A percentile compares a stretch with the other conserved stretches of the same genome.
Conservation (phyloP, 2,329 filamentous ascomycete species). For the Trichoderma citrinoviride region DNA sequence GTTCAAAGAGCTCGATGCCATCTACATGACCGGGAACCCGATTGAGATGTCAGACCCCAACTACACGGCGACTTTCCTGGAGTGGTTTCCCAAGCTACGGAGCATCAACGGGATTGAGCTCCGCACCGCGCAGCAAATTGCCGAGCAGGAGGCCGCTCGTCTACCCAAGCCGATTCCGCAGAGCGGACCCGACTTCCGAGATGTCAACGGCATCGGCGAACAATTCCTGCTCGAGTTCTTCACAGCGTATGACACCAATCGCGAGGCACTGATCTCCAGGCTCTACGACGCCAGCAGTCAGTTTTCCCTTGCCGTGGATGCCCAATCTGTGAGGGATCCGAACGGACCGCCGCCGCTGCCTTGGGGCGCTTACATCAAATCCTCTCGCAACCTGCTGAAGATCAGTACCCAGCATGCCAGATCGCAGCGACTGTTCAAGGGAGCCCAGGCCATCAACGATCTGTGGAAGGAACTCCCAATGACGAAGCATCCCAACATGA, state of each 20-base stretch:
- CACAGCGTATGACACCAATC: conserved; percentile 68
- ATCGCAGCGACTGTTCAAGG: conserved; percentile 64
- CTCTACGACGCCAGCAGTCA: conserved; percentile 75
- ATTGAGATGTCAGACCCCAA: conserved; percentile 59
- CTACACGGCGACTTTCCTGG: conserved; percentile 66
- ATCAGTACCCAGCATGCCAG: conserved; percentile 60
- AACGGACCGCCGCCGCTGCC: conserved; percentile 46
- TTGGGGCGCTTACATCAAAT: conserved; percentile 74
- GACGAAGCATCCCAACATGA: conserved; percentile 72
- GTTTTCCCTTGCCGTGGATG: conserved; percentile 75
- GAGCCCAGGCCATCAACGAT: conserved; percentile 62
- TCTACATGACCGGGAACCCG: conserved; percentile 76
- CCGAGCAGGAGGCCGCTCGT: conserved; percentile 49
- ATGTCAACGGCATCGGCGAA: conserved; percentile 71
- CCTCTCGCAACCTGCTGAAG: conserved; percentile 73
- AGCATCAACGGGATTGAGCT: conserved; percentile 73
- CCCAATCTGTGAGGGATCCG: conserved; percentile 50
- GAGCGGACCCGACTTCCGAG: conserved; percentile 67
- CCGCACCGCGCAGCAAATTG: conserved; percentile 68
- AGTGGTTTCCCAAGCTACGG: conserved; percentile 80
- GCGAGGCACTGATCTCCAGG: conserved; percentile 57
- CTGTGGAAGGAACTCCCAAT: conserved; percentile 68
- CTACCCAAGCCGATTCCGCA: conserved; percentile 59
- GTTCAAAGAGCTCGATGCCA: conserved; percentile 74
- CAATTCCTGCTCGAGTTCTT: conserved; percentile 75